Conservation (phyloP, 192 early-diverging fungal genomes). For the Backusella psychrophila region DNA sequence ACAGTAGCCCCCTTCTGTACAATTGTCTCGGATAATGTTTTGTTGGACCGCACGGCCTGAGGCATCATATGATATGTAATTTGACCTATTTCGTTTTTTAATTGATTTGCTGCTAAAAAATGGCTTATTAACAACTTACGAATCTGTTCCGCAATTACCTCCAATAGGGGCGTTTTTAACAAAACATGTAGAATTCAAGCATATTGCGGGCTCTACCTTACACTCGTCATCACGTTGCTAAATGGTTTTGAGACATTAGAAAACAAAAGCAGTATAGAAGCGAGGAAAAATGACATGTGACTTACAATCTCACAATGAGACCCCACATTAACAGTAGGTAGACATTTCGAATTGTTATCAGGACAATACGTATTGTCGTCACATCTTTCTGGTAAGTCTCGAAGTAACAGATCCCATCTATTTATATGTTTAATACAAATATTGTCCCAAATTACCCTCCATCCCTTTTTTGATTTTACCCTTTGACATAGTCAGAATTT, state of each 20-base stretch:
- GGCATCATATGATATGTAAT: slow-evolving; percentile 26
- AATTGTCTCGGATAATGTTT: slow-evolving; percentile 35
- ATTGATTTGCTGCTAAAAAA: neutral
- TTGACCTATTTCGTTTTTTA: slow-evolving; percentile 8
- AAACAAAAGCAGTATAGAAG: too few species aligned
- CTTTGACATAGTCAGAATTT: slow-evolving; percentile 36
- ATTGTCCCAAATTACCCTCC: neutral
- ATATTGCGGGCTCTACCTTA: slow-evolving; percentile 22
- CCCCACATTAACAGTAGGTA: slow-evolving; percentile 15
- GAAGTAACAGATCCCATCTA: slow-evolving; percentile 24
- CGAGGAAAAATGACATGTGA: neutral
- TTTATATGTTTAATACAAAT: neutral
- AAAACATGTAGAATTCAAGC: slow-evolving; percentile 30
- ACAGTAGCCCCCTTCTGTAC: slow-evolving; percentile 31
- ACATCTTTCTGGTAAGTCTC: slow-evolving; percentile 27
- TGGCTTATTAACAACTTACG: slow-evolving; percentile 5
- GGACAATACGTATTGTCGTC: slow-evolving; percentile 26
- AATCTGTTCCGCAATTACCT: slow-evolving; percentile 29
- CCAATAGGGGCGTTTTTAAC: slow-evolving; percentile 31
- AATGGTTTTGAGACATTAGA: neutral
- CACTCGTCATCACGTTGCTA: slow-evolving; percentile 42
- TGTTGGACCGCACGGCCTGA: slow-evolving; percentile 14
- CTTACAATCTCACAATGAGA: slow-evolving; percentile 31
- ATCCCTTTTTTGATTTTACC: slow-evolving; percentile 5
- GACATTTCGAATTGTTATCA: slow-evolving; percentile 34